phyloP scores from a whole-genome alignment of 1,139 yeast species.

The Petasospora rhodanensis region DNA sequence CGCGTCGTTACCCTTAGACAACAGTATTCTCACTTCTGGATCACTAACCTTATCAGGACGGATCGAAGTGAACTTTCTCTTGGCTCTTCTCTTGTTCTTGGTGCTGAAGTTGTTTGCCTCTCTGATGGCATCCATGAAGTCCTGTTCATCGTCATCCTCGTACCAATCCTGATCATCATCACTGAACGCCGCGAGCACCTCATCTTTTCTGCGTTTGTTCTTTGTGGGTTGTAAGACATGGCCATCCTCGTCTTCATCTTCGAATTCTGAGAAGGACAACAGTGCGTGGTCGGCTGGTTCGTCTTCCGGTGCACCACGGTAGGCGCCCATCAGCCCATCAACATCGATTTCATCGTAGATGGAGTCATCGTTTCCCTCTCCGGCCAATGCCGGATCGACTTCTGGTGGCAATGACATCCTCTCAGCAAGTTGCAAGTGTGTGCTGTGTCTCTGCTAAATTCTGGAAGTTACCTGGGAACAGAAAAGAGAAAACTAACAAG shows the following conservation, averaged over 20 bases:
- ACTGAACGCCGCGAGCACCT: constrained; percentile 4
- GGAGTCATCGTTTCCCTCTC: constrained; percentile 3
- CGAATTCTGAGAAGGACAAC: constrained; percentile 4
- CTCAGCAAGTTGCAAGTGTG: too few species aligned
- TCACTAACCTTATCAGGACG: constrained; percentile 47
- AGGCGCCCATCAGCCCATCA: constrained; percentile 20
- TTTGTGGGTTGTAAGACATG: too few species aligned
- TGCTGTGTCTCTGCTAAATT: too few species aligned
- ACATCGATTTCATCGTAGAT: constrained; percentile 21
- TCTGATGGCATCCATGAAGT: constrained; percentile 58
- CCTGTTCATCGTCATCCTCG: constrained; percentile 36
- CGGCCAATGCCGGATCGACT: constrained; percentile 7
- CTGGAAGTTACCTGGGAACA: too few species aligned
- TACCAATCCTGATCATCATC: constrained; percentile 20
- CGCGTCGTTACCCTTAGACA: constrained; percentile 75
- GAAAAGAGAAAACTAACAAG: too few species aligned
- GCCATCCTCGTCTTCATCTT: constrained; percentile 2
- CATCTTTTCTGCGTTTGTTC: constrained; percentile 1
- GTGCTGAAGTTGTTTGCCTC: constrained; percentile 57
- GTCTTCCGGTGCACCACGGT: constrained; percentile 1
- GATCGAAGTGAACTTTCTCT: constrained; percentile 31
- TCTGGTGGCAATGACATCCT: constrained; percentile 12
- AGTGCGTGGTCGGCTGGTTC: constrained; percentile 1
- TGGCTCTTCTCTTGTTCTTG: constrained; percentile 42
- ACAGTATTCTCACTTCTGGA: constrained; percentile 62